phyloP scores from a whole-genome alignment of 805 yeast genomes.

The Priceomyces carsonii region DNA sequence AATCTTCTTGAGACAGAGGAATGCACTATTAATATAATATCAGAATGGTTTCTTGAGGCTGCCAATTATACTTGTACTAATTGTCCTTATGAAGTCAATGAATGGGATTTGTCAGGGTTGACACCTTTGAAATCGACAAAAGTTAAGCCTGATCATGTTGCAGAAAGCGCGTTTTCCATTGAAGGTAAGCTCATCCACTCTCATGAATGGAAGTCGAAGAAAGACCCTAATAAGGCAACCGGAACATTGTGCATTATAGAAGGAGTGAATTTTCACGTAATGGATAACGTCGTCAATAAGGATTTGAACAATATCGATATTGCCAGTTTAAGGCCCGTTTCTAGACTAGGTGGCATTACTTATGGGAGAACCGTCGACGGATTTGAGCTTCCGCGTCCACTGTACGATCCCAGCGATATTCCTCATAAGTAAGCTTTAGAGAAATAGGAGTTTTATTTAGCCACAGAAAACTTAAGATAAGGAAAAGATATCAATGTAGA shows the following conservation, averaged over 20 bases:
- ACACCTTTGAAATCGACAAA: slow-evolving; percentile 43
- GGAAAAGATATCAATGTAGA: too few relatives aligned
- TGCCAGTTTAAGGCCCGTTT: slow-evolving; percentile 51
- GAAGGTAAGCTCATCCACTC: slow-evolving; percentile 52
- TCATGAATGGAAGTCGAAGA: slow-evolving; percentile 48
- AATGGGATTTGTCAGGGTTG: slow-evolving; percentile 57
- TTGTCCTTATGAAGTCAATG: slow-evolving; percentile 52
- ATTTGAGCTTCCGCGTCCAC: slow-evolving; percentile 48
- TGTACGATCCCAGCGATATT: slow-evolving; percentile 21
- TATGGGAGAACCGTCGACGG: slow-evolving; percentile 48
- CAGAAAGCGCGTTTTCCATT: slow-evolving; percentile 59
- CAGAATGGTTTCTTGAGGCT: slow-evolving; percentile 67
- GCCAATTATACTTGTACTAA: slow-evolving; percentile 51
- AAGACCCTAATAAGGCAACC: slow-evolving; percentile 30
- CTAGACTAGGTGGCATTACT: slow-evolving; percentile 49
- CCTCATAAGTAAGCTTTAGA: too few relatives aligned
- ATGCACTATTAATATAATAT: slow-evolving; percentile 53
- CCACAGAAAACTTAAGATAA: too few relatives aligned
- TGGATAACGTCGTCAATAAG: slow-evolving; percentile 53
- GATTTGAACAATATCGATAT: slow-evolving; percentile 43
- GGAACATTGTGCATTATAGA: slow-evolving; percentile 49
- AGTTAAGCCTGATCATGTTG: slow-evolving; percentile 58
- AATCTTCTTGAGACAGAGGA: slow-evolving; percentile 54
- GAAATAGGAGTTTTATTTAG: too few relatives aligned
- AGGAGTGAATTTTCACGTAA: slow-evolving; percentile 56